phyloP scores from a whole-genome alignment of 441 rosid genomes.

The Gossypium aridum region DNA sequence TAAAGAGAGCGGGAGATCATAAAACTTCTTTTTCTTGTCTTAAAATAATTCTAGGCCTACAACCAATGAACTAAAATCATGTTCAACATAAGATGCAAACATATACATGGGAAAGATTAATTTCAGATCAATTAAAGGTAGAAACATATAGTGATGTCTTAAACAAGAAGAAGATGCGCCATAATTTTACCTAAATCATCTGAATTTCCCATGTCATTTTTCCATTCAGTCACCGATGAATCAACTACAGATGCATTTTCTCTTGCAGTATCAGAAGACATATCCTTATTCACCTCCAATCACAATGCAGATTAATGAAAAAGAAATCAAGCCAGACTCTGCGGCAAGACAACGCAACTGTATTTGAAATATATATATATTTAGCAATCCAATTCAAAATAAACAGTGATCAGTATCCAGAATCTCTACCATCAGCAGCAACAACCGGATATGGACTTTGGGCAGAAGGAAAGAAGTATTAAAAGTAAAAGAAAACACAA shows the following conservation, averaged over 20 bases:
- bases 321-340: slow-evolving; percentile 4
- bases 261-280: slow-evolving; percentile 83
- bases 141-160: not conserved
- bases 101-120: not conserved
- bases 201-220: slow-evolving; percentile 53
- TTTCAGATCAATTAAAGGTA: not conserved
- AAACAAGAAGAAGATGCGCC: not conserved
- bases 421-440: not conserved
- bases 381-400: not conserved
- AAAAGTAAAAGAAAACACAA: not conserved
- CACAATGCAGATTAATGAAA: slow-evolving; percentile 6
- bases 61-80: not conserved
- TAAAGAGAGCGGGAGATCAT: not conserved
- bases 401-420: not conserved
- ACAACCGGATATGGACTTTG: not conserved
- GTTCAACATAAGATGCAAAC: not conserved
- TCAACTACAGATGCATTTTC: slow-evolving; percentile 88
- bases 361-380: not conserved
- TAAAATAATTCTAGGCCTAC: slow-evolving; percentile 2
- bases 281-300: slow-evolving; percentile 31
- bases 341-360: not conserved
- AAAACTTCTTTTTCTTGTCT: not conserved
- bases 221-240: slow-evolving; percentile 80
- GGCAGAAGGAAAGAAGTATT: not conserved
- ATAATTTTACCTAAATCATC: slow-evolving; percentile 64